Percentiles rank a stretch among this genome's conserved stretches.
Evolutionary conservation across 2,329 filamentous ascomycete genomes (phyloP).

Genomic region (Thielaviopsis punctulata): DNA sequence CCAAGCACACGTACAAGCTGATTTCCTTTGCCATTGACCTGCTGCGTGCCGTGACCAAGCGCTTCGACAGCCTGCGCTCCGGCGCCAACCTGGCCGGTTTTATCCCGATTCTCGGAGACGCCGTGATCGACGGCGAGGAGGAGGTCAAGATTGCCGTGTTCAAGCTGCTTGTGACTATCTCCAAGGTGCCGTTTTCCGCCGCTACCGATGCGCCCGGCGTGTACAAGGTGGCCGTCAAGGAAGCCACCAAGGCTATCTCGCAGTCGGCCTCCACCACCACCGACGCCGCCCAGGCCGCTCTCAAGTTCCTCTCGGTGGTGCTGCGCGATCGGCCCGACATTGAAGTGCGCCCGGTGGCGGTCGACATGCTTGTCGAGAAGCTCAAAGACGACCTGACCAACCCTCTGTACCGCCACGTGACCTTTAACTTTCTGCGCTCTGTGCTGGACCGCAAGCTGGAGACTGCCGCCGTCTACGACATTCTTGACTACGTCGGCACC

Average conservation of each 20-base stretch:
- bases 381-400: conserved; percentile 82
- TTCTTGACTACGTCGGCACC: conserved; percentile 69
- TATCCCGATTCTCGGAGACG: conserved; percentile 75
- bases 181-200: conserved; percentile 64
- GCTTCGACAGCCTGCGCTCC: conserved; percentile 66
- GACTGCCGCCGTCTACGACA: conserved; percentile 78
- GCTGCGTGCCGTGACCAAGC: conserved; percentile 68
- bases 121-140: conserved; percentile 67
- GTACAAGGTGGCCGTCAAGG: conserved; percentile 63
- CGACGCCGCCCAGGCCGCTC: conserved; percentile 69
- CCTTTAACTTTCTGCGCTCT: conserved; percentile 83
- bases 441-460: conserved; percentile 73
- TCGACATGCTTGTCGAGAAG: conserved; percentile 68
- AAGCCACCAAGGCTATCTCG: conserved; percentile 69
- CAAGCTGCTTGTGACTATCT: conserved; percentile 66
- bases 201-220: conserved; percentile 47
- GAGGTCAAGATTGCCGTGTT: conserved; percentile 84
- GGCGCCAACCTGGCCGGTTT: conserved; percentile 69
- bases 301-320: conserved; percentile 76
- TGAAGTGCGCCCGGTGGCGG: conserved; percentile 58
- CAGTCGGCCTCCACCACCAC: conserved; percentile 61
- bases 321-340: conserved; percentile 66
- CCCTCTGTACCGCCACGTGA: conserved; percentile 77
- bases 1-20: conserved; percentile 74
- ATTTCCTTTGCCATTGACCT: conserved; percentile 77